Percentiles rank a stretch among this genome's conserved stretches.
Conservation (phyloP, 306 rosid genomes). For the Vigna reflexopilosa region DNA sequence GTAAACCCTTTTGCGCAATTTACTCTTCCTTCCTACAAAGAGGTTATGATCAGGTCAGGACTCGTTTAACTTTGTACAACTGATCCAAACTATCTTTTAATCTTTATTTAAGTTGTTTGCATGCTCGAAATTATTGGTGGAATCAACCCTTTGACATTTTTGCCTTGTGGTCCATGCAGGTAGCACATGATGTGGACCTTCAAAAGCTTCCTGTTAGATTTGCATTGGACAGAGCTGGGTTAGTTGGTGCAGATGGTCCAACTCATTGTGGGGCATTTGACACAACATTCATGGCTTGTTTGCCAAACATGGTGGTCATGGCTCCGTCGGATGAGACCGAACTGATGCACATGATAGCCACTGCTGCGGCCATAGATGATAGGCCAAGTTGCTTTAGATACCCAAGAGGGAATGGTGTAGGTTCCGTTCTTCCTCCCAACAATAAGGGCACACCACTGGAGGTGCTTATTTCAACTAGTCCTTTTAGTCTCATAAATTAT, state of each 20-base stretch:
- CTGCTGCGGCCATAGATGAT: conserved; percentile 75
- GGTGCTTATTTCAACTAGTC: conserved; percentile 41
- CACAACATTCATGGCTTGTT: conserved; percentile 71
- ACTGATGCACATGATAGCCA: conserved; percentile 73
- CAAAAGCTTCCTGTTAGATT: conserved; percentile 74
- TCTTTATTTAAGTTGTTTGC: neutral
- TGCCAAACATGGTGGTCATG: conserved; percentile 81
- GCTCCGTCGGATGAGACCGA: conserved; percentile 72
- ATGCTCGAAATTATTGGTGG: neutral
- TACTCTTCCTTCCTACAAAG: conserved; percentile 77
- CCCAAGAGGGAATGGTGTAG: conserved; percentile 70
- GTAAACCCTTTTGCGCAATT: conserved; percentile 70
- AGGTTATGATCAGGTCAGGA: conserved; percentile 70
- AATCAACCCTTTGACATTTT: neutral
- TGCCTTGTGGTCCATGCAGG: conserved; percentile 40
- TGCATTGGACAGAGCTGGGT: conserved; percentile 70
- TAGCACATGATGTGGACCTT: conserved; percentile 76
- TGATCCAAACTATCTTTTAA: neutral
- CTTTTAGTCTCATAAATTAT: no score
- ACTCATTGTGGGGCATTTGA: conserved; percentile 83
- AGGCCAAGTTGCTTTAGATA: conserved; percentile 74
- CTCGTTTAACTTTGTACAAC: neutral
- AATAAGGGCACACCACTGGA: conserved; percentile 64
- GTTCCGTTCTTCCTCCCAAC: conserved; percentile 60
- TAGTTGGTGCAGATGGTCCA: conserved; percentile 80